Percentiles rank a stretch among this genome's conserved stretches.
Conservation (phyloP, 768 basidiomycete genomes). For the Suillus subalutaceus region DNA sequence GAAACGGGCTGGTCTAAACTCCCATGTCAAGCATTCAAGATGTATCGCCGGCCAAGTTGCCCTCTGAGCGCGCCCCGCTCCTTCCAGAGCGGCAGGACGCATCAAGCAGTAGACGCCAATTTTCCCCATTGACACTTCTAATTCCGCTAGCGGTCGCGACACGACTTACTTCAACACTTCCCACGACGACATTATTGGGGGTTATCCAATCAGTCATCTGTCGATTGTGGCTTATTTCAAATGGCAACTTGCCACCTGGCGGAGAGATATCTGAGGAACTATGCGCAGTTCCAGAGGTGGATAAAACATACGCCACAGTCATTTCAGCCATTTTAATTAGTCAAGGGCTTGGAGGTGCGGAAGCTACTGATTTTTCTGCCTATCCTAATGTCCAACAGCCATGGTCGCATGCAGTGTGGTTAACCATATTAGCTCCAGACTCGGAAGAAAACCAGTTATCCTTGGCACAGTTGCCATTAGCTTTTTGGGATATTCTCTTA, state of each 20-base stretch:
- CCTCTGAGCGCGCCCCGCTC: not conserved
- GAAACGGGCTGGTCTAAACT: not conserved
- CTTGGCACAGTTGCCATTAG: slow-evolving; percentile 14
- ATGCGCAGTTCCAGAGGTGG: slow-evolving; percentile 26
- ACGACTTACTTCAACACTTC: slow-evolving; percentile 24
- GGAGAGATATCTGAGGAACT: slow-evolving; percentile 14
- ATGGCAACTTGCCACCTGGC: slow-evolving; percentile 17
- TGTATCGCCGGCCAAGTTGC: not conserved
- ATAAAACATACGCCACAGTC: slow-evolving; percentile 24
- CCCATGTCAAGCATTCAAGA: not conserved
- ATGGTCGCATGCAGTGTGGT: slow-evolving; percentile 26
- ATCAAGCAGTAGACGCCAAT: not conserved
- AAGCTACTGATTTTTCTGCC: not conserved
- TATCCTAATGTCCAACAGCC: slow-evolving; percentile 16
- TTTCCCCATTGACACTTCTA: slow-evolving; percentile 25
- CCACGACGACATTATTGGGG: slow-evolving; percentile 29
- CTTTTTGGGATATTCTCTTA: slow-evolving; percentile 16
- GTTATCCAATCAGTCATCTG: slow-evolving; percentile 31
- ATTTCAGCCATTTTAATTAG: slow-evolving; percentile 19
- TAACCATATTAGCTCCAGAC: slow-evolving; percentile 26
- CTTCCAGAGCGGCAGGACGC: not conserved
- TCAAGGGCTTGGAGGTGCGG: slow-evolving; percentile 26
- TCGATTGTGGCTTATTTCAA: slow-evolving; percentile 23
- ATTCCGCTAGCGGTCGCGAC: slow-evolving; percentile 30
- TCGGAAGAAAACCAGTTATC: slow-evolving; percentile 30